These are phyloP conservation scores for Globisporangium solare DNA, from an alignment of 352 stramenopile genomes.

Conservation along the genomic window DNA sequence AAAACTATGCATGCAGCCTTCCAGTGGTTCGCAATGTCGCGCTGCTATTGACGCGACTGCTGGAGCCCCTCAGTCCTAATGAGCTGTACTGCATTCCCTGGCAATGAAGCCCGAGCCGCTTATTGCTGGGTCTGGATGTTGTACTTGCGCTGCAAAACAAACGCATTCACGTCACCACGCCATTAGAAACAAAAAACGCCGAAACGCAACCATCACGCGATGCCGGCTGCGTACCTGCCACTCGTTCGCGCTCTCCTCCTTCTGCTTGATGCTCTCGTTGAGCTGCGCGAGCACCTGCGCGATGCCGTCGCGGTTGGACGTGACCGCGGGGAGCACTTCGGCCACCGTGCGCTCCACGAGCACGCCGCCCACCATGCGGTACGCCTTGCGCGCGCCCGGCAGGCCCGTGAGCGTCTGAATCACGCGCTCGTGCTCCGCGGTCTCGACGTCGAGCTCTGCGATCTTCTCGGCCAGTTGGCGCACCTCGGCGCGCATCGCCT, in stretches of 20 bases:
- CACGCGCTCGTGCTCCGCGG: constrained; percentile 79
- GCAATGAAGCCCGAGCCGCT: constrained; percentile 6
- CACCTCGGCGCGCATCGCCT: constrained; percentile 78
- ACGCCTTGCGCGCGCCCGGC: constrained; percentile 83
- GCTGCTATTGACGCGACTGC: no score
- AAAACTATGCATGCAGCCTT: no score
- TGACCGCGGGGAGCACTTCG: constrained; percentile 93
- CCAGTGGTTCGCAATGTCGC: no score
- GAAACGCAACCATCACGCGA: neutral
- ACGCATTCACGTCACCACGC: neutral
- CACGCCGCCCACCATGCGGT: constrained; percentile 94
- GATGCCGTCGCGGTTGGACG: constrained; percentile 74
- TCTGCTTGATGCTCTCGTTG: constrained; percentile 78
- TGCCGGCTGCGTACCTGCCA: constrained; percentile 43
- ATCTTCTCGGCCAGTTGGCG: constrained; percentile 84
- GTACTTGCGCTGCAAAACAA: constrained; percentile 58
- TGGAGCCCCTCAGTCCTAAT: no score
- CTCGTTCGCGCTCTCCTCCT: constrained; percentile 76
- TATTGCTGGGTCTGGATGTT: constrained; percentile 84
- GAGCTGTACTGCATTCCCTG: constrained; percentile 6
- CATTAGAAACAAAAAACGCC: neutral
- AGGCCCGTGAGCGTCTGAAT: constrained; percentile 76
- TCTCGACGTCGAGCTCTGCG: constrained; percentile 80
- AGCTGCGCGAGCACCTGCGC: constrained; percentile 71
- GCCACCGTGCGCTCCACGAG: constrained; percentile 95